A percentile compares a stretch with the other conserved stretches of the same genome.
phyloP scores from a whole-genome alignment of 768 basidiomycete genomes.

The Mycena leptocephala region DNA sequence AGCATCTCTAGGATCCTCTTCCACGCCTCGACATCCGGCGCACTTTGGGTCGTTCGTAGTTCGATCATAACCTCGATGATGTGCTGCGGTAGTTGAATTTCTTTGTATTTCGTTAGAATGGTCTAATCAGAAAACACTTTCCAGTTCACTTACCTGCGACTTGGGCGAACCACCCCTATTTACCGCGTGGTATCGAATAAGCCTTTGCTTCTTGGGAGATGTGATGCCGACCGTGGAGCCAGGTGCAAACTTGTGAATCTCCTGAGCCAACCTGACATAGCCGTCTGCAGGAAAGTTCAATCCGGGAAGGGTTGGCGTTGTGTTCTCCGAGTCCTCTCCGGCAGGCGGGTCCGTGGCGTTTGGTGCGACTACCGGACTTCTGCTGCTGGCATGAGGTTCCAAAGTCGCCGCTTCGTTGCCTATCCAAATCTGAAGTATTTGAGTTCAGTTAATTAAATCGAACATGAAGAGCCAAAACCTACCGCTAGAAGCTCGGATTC shows the following conservation, averaged over 20 bases:
- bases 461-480: not conserved
- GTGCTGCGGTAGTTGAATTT: not conserved
- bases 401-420: not conserved
- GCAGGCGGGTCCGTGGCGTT: not conserved
- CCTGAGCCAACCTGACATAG: not conserved
- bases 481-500: not conserved
- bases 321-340: not conserved
- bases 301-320: not conserved
- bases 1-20: conserved; percentile 6
- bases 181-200: not conserved
- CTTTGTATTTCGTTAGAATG: not conserved
- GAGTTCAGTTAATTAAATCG: not conserved
- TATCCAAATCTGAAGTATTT: not conserved
- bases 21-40: conserved; percentile 1
- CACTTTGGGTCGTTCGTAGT: not conserved
- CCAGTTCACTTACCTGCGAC: not conserved
- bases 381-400: not conserved
- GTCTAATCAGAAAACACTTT: not conserved
- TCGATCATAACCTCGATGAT: not conserved
- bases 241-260: not conserved
- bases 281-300: too few relatives aligned
- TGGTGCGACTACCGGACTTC: not conserved
- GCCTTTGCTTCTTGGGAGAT: not conserved
- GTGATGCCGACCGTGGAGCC: not conserved
- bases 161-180: not conserved